A percentile compares a stretch with the other conserved stretches of the same genome.
Evolutionary conservation across 768 basidiomycete genomes (phyloP).

Genomic region (Naganishia onofrii): DNA sequence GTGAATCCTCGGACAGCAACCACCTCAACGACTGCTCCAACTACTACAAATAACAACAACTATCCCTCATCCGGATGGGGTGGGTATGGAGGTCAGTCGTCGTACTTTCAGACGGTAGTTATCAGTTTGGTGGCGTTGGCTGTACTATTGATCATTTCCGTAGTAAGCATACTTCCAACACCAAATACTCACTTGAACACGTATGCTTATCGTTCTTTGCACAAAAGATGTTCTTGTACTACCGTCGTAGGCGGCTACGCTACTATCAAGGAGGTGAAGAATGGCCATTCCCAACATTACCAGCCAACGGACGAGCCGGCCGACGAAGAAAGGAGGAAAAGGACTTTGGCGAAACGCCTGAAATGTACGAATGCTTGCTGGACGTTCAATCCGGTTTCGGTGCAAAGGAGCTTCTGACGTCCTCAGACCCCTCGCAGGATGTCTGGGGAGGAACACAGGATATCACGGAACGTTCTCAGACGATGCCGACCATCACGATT

Average conservation of each 20-base stretch:
- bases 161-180: neutral
- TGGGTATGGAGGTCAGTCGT: conserved; percentile 14
- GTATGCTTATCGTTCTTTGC: neutral
- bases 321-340: conserved; percentile 21
- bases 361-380: conserved; percentile 26
- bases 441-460: neutral
- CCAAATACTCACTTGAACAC: no score
- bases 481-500: neutral
- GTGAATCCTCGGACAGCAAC: conserved; percentile 22
- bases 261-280: conserved; percentile 22
- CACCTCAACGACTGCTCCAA: neutral
- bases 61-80: neutral
- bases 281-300: conserved; percentile 25
- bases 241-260: conserved; percentile 25
- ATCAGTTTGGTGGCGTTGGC: conserved; percentile 31
- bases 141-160: conserved; percentile 27
- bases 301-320: conserved; percentile 8
- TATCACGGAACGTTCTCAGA: neutral
- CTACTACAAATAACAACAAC: conserved; percentile 7
- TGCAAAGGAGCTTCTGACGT: neutral
- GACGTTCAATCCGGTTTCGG: neutral
- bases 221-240: conserved; percentile 27
- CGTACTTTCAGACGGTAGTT: conserved; percentile 31
- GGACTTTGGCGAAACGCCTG: conserved; percentile 27
- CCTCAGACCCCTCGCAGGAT: neutral